phyloP scores from a whole-genome alignment of 2,329 filamentous ascomycete species.

The Tolypocladium guangdongense region DNA sequence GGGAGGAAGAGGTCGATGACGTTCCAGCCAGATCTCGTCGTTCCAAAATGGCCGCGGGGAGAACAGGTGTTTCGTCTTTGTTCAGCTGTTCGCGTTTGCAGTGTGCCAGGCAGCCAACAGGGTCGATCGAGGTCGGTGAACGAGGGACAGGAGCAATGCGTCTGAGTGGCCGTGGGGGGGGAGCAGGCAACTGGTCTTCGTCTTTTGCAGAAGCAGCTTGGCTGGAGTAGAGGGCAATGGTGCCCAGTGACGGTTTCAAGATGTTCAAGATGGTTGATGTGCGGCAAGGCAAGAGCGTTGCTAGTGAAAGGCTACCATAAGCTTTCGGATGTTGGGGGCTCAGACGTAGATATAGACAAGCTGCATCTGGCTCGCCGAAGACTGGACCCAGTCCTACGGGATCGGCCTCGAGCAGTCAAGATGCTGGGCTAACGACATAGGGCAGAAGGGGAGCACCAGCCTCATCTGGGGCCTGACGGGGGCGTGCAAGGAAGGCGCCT shows the following conservation, averaged over 20 bases:
- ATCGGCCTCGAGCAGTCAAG: slow-evolving; percentile 4
- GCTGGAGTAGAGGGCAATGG: not conserved
- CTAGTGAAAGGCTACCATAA: not conserved
- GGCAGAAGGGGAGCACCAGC: slow-evolving; percentile 8
- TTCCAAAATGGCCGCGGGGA: not conserved
- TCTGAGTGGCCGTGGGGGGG: not conserved
- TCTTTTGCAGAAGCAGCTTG: not conserved
- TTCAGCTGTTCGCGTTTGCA: not conserved
- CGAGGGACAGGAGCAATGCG: not conserved
- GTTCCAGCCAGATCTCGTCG: not conserved
- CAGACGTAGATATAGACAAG: slow-evolving; percentile 7
- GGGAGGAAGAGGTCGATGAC: not conserved
- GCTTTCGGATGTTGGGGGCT: slow-evolving; percentile 6
- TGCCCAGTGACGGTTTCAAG: not conserved
- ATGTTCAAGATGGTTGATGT: not conserved
- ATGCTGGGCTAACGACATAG: slow-evolving; percentile 4
- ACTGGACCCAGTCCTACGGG: slow-evolving; percentile 4
- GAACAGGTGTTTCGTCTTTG: not conserved
- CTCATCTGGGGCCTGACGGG: slow-evolving; percentile 8
- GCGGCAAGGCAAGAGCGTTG: not conserved
- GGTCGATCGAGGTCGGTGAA: not conserved
- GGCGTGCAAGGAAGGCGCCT: not conserved
- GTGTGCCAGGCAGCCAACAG: not conserved
- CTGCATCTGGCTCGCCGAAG: slow-evolving; percentile 2
- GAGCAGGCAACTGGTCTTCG: not conserved